Evolutionary conservation across 805 yeast genomes (phyloP), one percentile per base, ranked within the genome.

Genomic region (Hanseniaspora lachancei): DNA sequence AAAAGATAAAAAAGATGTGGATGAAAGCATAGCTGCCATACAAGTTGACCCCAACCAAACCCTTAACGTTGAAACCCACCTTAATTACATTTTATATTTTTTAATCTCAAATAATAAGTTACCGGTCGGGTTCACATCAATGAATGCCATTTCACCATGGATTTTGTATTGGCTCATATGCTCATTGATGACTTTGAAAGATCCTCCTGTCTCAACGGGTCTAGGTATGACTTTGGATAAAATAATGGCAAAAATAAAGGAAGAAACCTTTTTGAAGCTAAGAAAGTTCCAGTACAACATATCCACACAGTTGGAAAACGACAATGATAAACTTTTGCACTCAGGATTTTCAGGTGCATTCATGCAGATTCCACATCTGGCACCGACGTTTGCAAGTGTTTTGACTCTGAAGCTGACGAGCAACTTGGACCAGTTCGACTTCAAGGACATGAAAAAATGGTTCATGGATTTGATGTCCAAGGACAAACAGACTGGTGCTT

Each of bases 111-210:
- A 46, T 24, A 64, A 68, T 12, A 70, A 74, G 18, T 71, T 85
- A 29, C 85, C 89, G 0, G 59, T 69, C 2, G 70, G 66, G 9
- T 83, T 76, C 65, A 64, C 67, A 3, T 75, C 76, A 0, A 72
- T 87, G 48, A 97, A 91, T 67, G 93, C 97, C 0, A 85, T 93
- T n/a, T 89, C 84, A 58, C 81, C 95, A 0, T 93, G 97, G 97
- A 70, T 91, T 63, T 57, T 86, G 1, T 91, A 85, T 65, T 93
- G 98, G 98, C 69, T 83, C 7, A 64, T 77, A 47, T 88, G 87
- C 64, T 73, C 82, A 0, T 61, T 74, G 46, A 61, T 65, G 2
- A 55, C 80, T 1, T 59, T 83, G 32, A 75, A 75, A 1, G 68
- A 48, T 23, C 24, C 34, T 58, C n/a, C 69, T 66, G 2, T 38